Percentiles rank a stretch among this genome's conserved stretches.
Evolutionary conservation across 257 asterid species (phyloP).

Genomic region (Petunia secreta): DNA sequence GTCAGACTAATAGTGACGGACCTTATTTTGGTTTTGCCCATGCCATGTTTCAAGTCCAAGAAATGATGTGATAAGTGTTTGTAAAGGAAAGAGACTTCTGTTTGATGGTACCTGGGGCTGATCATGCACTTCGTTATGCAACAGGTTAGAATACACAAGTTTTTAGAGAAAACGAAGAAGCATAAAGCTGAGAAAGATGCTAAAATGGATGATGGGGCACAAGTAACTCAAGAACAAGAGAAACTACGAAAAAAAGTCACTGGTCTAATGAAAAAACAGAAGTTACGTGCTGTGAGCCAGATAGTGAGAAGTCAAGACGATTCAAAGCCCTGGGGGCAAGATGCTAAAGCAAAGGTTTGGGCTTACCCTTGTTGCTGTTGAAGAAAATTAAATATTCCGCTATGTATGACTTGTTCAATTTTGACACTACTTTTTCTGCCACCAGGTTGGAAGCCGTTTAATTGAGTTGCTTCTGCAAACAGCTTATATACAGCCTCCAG

Average conservation of each 20-base stretch:
- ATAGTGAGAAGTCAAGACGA: conserved; percentile 63
- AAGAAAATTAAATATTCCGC: not conserved
- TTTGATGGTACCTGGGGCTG: conserved; percentile 10
- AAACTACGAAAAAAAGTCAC: conserved; percentile 58
- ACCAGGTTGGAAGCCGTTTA: conserved; percentile 89
- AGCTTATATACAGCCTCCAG: conserved; percentile 83
- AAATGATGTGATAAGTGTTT: conserved; percentile 10
- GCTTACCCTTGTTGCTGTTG: conserved; percentile 24
- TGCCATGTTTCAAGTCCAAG: not conserved
- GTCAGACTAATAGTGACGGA: not conserved
- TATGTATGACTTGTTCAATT: not conserved
- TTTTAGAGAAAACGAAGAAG: conserved; percentile 77
- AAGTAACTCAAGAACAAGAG: conserved; percentile 48
- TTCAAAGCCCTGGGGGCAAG: conserved; percentile 78
- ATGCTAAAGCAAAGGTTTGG: conserved; percentile 83
- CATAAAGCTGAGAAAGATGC: conserved; percentile 42
- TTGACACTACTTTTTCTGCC: conserved; percentile 25
- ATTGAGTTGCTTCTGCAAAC: conserved; percentile 82
- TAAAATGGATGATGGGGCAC: conserved; percentile 48
- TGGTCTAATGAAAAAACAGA: conserved; percentile 75
- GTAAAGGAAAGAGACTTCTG: not conserved
- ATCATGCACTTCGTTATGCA: conserved; percentile 28
- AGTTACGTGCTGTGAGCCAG: conserved; percentile 70
- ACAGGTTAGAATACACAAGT: conserved; percentile 76
- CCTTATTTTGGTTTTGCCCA: conserved; percentile 4